Evolutionary conservation across 1,284 basidiomycete species (phyloP), one percentile per base, ranked within the genome.

Genomic region (Sporisorium scitamineum): DNA sequence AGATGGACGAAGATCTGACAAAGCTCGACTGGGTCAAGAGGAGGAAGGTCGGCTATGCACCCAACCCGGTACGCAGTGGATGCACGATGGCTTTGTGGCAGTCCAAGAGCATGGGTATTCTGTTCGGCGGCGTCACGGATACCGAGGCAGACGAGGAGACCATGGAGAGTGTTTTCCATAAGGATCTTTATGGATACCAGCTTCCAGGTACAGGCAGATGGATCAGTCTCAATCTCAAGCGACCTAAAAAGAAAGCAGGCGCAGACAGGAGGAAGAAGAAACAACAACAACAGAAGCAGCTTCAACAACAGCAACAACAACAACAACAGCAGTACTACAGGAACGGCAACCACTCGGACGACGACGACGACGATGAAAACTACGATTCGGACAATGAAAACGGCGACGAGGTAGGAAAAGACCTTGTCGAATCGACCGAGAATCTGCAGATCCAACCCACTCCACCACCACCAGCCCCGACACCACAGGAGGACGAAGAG

Each of bases 71-170:
- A 0, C 61, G 84, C 7, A 92, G 91, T 0, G 94, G 94, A 1
- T 93, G 92, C 77, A 94, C 93, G 3, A 95, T 95, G 94, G 87
- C 92, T 0, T 84, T 92, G 0, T 95, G 94, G 94, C 77, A 86
- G n/a, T 76, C 79, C 45, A 80, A 86, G 57, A 84, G 87, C 27
- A 92, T 90, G 80, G 94, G 94, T 1, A 88, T 97, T 1, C 86
- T 95, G 54, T 97, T 97, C 80, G 95, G 94, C 14, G 95, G 95
- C 6, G 95, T 97, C 0, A 92, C 91, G 7, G 95, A 97, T 80
- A 92, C 94, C 68, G 95, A 97, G 80, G 91, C 89, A 29, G 90
- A 90, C 65, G 95, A 97, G 84, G 95, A 97, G 83, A 91, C 90
- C 1, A 86, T 97, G 78, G 92, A 94, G 68, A 82, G 80, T 59